These are phyloP conservation scores for Neonectria punicea DNA, from an alignment of 2,329 filamentous ascomycete species.

Conservation along the genomic window DNA sequence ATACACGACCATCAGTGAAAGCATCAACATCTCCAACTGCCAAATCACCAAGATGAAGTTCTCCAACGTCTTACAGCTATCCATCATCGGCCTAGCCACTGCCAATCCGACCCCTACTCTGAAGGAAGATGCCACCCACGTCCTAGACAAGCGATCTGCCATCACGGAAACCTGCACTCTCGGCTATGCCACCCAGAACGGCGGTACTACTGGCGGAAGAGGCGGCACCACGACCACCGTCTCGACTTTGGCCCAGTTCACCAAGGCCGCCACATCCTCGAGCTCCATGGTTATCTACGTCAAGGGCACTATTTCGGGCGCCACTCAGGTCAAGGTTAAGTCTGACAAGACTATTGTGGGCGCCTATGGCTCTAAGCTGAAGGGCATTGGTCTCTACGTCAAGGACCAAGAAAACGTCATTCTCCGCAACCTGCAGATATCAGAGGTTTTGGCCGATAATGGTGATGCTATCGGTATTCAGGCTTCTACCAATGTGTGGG, in stretches of 20 bases:
- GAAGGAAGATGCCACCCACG: slow-evolving; percentile 37
- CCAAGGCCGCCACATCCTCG: slow-evolving; percentile 56
- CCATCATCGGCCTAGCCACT: slow-evolving; percentile 43
- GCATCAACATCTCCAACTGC: too few relatives aligned
- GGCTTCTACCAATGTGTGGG: slow-evolving; percentile 68
- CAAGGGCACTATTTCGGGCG: slow-evolving; percentile 52
- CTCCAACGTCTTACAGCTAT: slow-evolving; percentile 39
- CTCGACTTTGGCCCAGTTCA: slow-evolving; percentile 55
- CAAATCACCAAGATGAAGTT: slow-evolving; percentile 44
- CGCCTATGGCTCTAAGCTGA: slow-evolving; percentile 49
- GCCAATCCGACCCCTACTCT: slow-evolving; percentile 46
- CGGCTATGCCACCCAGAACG: slow-evolving; percentile 48
- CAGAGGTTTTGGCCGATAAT: slow-evolving; percentile 62
- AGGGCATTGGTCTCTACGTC: slow-evolving; percentile 63
- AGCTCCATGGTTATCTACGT: slow-evolving; percentile 54
- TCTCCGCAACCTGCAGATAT: slow-evolving; percentile 69
- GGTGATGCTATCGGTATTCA: slow-evolving; percentile 71
- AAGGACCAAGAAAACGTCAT: slow-evolving; percentile 67
- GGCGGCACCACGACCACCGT: slow-evolving; percentile 60
- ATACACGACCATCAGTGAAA: too few relatives aligned
- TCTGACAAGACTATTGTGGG: slow-evolving; percentile 60
- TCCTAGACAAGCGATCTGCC: slow-evolving; percentile 47
- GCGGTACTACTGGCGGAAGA: slow-evolving; percentile 60
- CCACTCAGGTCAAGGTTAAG: slow-evolving; percentile 51
- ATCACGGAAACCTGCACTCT: slow-evolving; percentile 48